These are phyloP conservation scores for Ogataea thermomethanolica DNA, from an alignment of 805 yeast genomes.

Conservation along the genomic window DNA sequence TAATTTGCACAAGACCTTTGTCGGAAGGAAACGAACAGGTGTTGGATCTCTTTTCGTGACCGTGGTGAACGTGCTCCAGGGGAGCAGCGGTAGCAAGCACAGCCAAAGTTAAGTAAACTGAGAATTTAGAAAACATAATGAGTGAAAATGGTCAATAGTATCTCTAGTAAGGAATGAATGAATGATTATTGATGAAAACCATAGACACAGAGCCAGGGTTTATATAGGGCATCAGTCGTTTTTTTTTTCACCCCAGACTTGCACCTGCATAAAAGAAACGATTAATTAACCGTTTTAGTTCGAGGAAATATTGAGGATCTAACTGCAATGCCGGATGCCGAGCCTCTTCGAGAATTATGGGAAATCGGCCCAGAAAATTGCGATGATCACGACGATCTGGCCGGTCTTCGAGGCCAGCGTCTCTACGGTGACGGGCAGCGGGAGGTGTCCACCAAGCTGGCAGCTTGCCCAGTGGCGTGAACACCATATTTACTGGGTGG, in stretches of 20 bases:
- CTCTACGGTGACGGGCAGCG: no score
- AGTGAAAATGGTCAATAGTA: constrained; percentile 6
- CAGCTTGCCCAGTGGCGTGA: no score
- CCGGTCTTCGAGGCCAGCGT: no score
- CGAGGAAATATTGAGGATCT: background rate
- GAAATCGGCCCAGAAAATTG: no score
- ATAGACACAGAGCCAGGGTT: background rate
- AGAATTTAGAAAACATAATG: constrained; percentile 7
- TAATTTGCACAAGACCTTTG: constrained; percentile 67
- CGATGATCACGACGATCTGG: no score
- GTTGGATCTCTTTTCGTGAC: constrained; percentile 30
- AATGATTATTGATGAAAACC: background rate
- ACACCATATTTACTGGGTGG: no score
- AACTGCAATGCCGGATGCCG: background rate
- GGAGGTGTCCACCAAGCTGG: no score
- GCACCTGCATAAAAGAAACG: background rate
- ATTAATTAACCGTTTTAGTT: background rate
- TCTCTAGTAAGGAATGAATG: constrained; percentile 6
- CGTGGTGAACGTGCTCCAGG: constrained; percentile 22
- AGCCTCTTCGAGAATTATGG: no score
- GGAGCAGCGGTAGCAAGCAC: constrained; percentile 15
- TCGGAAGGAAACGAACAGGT: constrained; percentile 67
- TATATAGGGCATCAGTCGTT: background rate
- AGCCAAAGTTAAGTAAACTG: constrained; percentile 11
- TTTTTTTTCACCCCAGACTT: background rate